Evolutionary conservation across 1,284 basidiomycete genomes (phyloP), one percentile per base, ranked within the genome.

Genomic region (Trametes sp.): DNA sequence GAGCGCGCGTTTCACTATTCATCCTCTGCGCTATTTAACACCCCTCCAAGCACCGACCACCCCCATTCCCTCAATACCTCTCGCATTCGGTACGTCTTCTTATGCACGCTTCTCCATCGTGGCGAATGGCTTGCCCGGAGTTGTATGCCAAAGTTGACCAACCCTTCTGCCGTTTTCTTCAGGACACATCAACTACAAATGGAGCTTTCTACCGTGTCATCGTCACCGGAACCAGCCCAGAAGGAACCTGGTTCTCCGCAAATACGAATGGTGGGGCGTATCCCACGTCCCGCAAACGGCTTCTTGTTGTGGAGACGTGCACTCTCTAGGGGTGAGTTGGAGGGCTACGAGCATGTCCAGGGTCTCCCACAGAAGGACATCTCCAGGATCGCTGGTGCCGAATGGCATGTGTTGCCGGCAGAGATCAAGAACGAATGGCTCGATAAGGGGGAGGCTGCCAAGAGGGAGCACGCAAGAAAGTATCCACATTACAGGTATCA

Each of bases 401-500:
- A 4, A 21, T 59, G 58, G 58, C 36, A n/a, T 1, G 5, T 5
- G 2, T 23, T 52, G 41, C 5, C 57, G 16, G 4, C 1, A 13
- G 51, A 14, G 10, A 23, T 9, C 33, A 49, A 54, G 35, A 35
- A 24, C 11, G 2, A 8, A 1, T 58, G 21, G 16, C 13, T 23
- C 1, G 3, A 4, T 10, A 1, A 13, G 2, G 51, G 28, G 14
- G 10, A 24, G 7, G 4, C 11, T 10, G n/a, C 36, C 2, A 49
- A 54, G 35, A 13, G 31, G 3, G 51, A 41, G 23, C 58, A 44
- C 31, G 16, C 4, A 14, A 1, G n/a, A 4, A 38, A 35, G 28
- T 59, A 59, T 41, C 58, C 58, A 9, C 44, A 33, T 5, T 59
- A 54, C 33, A 54, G 16, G 16, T 59, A 19, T 10, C n/a, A 10